Percentiles rank a stretch among this genome's conserved stretches.
These are phyloP conservation scores for Lentinula detonsa DNA, from an alignment of 768 basidiomycete species.

Conservation along the genomic window DNA sequence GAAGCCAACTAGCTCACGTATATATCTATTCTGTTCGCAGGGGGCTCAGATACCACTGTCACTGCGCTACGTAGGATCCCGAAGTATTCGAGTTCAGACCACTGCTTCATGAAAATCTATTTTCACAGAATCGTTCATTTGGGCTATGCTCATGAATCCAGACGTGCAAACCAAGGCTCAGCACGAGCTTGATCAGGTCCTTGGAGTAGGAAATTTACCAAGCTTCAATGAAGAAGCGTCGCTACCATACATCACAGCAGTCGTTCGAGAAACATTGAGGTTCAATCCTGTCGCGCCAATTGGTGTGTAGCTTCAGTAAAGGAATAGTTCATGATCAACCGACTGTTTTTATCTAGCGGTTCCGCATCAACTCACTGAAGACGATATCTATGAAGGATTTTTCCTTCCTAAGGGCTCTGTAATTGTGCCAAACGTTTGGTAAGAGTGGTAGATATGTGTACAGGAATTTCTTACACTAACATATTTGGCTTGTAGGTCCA, in stretches of 20 bases:
- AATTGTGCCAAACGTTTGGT: background rate
- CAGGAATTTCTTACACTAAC: background rate
- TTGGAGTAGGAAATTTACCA: constrained; percentile 15
- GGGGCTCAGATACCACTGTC: background rate
- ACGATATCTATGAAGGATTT: constrained; percentile 2
- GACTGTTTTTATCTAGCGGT: background rate
- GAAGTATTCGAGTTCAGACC: background rate
- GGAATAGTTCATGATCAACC: background rate
- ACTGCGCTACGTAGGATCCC: background rate
- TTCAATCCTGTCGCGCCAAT: constrained; percentile 20
- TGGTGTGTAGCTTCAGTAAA: constrained; percentile 10
- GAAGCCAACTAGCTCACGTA: background rate
- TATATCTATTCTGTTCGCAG: background rate
- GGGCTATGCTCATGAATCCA: background rate
- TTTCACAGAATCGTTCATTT: background rate
- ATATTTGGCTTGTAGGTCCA: background rate
- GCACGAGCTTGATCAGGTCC: background rate
- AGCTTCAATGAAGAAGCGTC: background rate
- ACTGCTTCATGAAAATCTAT: background rate
- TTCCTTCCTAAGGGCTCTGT: background rate
- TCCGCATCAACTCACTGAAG: background rate
- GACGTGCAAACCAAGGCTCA: background rate
- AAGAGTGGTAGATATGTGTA: background rate
- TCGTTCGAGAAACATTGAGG: constrained; percentile 22
- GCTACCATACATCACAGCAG: constrained; percentile 25